Evolutionary conservation across 305 asterid species (phyloP).

Genomic region (Ruellia speciosa): DNA sequence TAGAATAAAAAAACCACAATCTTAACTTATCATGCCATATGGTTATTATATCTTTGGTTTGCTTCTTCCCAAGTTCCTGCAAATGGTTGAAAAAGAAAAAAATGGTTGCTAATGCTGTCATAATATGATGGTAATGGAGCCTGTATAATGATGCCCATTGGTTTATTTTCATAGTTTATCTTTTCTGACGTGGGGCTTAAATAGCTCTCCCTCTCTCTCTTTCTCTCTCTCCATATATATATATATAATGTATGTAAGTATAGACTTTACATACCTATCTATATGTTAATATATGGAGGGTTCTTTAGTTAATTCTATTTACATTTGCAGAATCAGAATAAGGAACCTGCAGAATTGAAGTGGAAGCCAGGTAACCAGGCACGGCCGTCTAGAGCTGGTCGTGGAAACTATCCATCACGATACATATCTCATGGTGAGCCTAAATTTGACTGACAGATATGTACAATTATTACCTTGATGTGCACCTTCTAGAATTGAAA

Average conservation of each 20-base stretch:
- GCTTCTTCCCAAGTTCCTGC: not conserved
- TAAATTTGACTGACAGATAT: conserved; percentile 13
- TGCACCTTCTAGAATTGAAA: conserved; percentile 6
- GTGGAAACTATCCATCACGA: conserved; percentile 39
- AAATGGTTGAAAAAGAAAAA: not conserved
- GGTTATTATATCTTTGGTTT: not conserved
- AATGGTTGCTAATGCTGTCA: not conserved
- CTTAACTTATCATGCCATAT: too few relatives aligned
- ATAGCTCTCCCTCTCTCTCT: not conserved
- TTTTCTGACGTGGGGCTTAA: not conserved
- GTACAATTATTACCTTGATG: not conserved
- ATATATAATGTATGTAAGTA: too few relatives aligned
- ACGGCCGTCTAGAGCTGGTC: conserved; percentile 39
- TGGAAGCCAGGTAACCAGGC: conserved; percentile 48
- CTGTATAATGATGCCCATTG: not conserved
- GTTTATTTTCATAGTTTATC: not conserved
- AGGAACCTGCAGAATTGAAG: conserved; percentile 43
- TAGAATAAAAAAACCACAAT: too few relatives aligned
- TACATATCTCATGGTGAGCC: conserved; percentile 39
- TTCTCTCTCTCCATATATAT: not conserved
- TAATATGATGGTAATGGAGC: conserved; percentile 7
- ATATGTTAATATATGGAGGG: not conserved
- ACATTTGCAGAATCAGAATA: conserved; percentile 36
- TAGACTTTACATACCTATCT: not conserved
- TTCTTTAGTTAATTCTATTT: not conserved